A percentile compares a stretch with the other conserved stretches of the same genome.
Conservation (phyloP, 140 eudicot species). For the Cichorium intybus region DNA sequence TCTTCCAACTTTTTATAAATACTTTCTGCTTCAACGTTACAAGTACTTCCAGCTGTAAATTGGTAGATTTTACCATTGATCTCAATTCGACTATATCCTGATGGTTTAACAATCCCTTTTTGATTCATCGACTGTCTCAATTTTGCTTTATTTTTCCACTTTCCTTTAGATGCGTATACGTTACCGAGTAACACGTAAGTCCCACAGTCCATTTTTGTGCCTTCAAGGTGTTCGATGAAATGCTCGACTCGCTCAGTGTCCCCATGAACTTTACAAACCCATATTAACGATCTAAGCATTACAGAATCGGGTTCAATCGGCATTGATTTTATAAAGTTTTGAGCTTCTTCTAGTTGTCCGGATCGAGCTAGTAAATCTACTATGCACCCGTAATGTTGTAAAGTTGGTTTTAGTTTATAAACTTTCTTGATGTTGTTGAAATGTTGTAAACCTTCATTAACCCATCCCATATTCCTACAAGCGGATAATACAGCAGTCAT, state of each 20-base stretch:
- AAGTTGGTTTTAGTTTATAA: constrained; percentile 39
- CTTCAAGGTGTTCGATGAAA: constrained; percentile 35
- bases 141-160: constrained; percentile 46
- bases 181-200: constrained; percentile 38
- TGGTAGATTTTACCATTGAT: constrained; percentile 31
- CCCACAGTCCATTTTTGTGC: constrained; percentile 32
- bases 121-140: constrained; percentile 36
- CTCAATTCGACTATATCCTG: constrained; percentile 46
- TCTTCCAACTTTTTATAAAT: constrained; percentile 38
- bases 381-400: constrained; percentile 52
- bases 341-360: constrained; percentile 44
- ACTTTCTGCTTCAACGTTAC: constrained; percentile 30
- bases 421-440: constrained; percentile 28
- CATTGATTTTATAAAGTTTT: constrained; percentile 38
- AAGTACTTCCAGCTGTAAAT: constrained; percentile 48
- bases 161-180: constrained; percentile 39
- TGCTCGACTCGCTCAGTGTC: constrained; percentile 37
- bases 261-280: constrained; percentile 46
- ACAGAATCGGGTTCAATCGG: constrained; percentile 38
- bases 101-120: constrained; percentile 44
- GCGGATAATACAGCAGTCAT: constrained; percentile 42
- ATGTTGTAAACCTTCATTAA: constrained; percentile 32
- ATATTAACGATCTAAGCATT: constrained; percentile 40
- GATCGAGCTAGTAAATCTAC: constrained; percentile 50
- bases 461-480: constrained; percentile 50